These are phyloP conservation scores for Mycena rebaudengoi DNA, from an alignment of 768 basidiomycete species.

Conservation along the genomic window DNA sequence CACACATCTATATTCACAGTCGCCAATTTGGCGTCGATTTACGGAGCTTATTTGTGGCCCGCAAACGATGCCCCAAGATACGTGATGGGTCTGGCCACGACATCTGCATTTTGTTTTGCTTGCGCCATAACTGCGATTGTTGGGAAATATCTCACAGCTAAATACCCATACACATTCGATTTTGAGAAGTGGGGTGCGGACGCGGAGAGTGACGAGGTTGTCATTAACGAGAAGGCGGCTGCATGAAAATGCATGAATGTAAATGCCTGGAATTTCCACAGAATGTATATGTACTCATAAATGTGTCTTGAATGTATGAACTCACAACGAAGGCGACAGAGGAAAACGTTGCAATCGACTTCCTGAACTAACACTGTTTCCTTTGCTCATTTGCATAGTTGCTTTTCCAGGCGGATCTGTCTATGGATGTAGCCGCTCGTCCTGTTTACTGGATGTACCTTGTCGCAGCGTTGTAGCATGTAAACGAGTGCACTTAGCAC, in stretches of 20 bases:
- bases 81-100: constrained; percentile 20
- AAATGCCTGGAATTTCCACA: constrained; percentile 15
- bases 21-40: constrained; percentile 22
- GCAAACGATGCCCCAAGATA: constrained; percentile 20
- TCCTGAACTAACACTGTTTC: too few relatives aligned
- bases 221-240: constrained; percentile 14
- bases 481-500: too few relatives aligned
- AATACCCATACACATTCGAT: constrained; percentile 19
- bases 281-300: constrained; percentile 14
- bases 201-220: constrained; percentile 16
- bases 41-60: constrained; percentile 21
- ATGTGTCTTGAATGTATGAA: constrained; percentile 2
- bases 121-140: constrained; percentile 15
- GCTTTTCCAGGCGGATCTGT: too few relatives aligned
- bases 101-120: constrained; percentile 21
- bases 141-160: constrained; percentile 20
- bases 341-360: too few relatives aligned
- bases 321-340: too few relatives aligned
- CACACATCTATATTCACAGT: constrained; percentile 14
- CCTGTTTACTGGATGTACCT: too few relatives aligned
- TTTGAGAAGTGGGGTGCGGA: constrained; percentile 21
- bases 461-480: too few relatives aligned
- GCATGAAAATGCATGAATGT: constrained; percentile 6
- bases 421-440: too few relatives aligned
- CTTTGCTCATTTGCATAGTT: too few relatives aligned